Conservation (phyloP, 169 alveolate species). For the Ichthyophthirius multifiliis region DNA sequence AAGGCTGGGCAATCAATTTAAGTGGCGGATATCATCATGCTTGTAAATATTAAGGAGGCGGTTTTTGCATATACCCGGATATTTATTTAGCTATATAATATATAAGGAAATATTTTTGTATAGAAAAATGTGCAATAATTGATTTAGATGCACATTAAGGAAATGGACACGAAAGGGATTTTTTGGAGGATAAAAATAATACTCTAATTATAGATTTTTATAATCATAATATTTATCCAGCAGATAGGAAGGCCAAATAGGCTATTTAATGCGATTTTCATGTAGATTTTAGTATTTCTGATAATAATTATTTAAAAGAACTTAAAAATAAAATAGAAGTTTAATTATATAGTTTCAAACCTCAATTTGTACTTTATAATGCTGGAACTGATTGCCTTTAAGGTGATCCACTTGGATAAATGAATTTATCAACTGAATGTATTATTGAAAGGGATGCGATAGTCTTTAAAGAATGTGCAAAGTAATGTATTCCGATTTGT, state of each 20-base stretch:
- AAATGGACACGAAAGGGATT: conserved; percentile 79
- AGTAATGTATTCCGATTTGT: conserved; percentile 51
- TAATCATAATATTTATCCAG: conserved; percentile 64
- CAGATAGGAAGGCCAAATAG: conserved; percentile 55
- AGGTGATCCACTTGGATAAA: conserved; percentile 67
- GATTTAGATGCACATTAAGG: conserved; percentile 85
- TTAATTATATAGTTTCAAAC: conserved; percentile 41
- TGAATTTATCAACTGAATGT: conserved; percentile 43
- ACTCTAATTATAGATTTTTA: conserved; percentile 52
- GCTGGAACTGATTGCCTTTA: conserved; percentile 81
- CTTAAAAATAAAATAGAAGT: background rate
- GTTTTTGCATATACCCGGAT: conserved; percentile 81
- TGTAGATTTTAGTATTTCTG: conserved; percentile 24
- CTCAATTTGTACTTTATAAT: conserved; percentile 70
- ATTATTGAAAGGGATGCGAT: conserved; percentile 63
- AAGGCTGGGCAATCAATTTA: conserved; percentile 70
- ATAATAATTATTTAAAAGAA: conserved; percentile 25
- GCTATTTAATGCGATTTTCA: conserved; percentile 41
- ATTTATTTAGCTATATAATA: conserved; percentile 56
- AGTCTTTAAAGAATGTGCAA: conserved; percentile 40
- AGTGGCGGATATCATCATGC: conserved; percentile 65
- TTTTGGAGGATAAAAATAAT: conserved; percentile 36
- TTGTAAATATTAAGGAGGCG: conserved; percentile 57
- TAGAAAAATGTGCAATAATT: conserved; percentile 50
- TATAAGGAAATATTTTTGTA: conserved; percentile 26